Evolutionary conservation across 2,329 filamentous ascomycete species (phyloP).

Genomic region (Calonectria naviculata): DNA sequence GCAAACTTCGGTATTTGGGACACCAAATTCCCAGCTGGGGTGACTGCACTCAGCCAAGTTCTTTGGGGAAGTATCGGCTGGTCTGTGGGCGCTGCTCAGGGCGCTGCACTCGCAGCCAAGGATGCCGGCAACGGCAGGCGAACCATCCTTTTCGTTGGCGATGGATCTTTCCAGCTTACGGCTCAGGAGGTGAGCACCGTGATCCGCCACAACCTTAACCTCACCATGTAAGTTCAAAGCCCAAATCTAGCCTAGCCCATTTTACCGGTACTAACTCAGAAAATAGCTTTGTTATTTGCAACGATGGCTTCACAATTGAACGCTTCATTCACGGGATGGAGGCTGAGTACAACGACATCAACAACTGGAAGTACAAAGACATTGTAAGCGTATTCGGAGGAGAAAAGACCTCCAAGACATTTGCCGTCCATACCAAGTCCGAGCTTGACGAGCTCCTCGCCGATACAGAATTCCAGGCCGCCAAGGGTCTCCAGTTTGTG

Average conservation of each 20-base stretch:
- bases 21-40: constrained; percentile 80
- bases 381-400: constrained; percentile 77
- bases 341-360: constrained; percentile 83
- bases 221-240: constrained; percentile 73
- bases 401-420: constrained; percentile 68
- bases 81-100: constrained; percentile 68
- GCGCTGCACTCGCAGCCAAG: constrained; percentile 79
- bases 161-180: constrained; percentile 88
- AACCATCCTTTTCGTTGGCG: constrained; percentile 88
- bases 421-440: constrained; percentile 75
- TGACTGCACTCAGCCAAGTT: constrained; percentile 84
- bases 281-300: constrained; percentile 81
- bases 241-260: neutral
- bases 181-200: constrained; percentile 88
- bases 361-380: constrained; percentile 78
- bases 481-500: constrained; percentile 73
- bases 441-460: constrained; percentile 75
- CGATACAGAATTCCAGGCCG: constrained; percentile 71
- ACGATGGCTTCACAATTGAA: constrained; percentile 91
- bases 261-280: constrained; percentile 31
- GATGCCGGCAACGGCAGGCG: constrained; percentile 70
- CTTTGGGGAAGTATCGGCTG: constrained; percentile 77
- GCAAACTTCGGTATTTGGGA: constrained; percentile 91
- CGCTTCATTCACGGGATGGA: constrained; percentile 88
- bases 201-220: constrained; percentile 77